Evolutionary conservation across 2,329 filamentous ascomycete species (phyloP), one percentile per base, ranked within the genome.

Genomic region (Scedosporium boydii): DNA sequence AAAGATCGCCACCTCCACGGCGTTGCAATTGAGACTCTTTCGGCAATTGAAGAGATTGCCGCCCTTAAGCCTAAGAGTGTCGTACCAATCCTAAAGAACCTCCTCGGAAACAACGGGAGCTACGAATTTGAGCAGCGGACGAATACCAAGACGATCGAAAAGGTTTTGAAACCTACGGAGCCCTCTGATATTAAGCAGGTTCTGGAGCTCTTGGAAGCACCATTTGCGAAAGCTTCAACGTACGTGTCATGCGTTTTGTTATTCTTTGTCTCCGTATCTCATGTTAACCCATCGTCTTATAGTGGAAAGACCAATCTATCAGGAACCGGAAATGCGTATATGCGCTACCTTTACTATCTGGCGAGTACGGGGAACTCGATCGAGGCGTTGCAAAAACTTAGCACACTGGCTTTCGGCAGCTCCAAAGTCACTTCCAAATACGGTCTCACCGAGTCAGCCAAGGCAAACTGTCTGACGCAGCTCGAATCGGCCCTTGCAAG

Each of bases 41-140:
- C 89, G 67, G 78, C 83, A 0, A 81, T 96, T 16, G 85, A 91
- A 67, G 76, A 78, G 29, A 82, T 85, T 16, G 86, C 87, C 1
- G 82, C 88, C 63, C 76, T 80, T 4, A 78, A 88, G 6, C 84
- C 87, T 0, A 76, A 77, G 6, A 78, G 87, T 23, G 79, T 90
- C 1, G 73, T 81, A 3, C 77, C 81, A 1, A 77, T 93, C 5
- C 75, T 95, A 14, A 78, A 81, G 48, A 83, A 84, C 27, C 76
- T 97, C 18, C 81, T 95, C 56, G 83, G 85, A 46, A 83, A 85
- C 60, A 78, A 87, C 64, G 90, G 90, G 1, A 82, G 82, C 2
- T 86, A 91, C 67, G 90, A 89, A 70, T 93, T 98, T 69, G 95
- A 98, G 70, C 87, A 90, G 66, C 80, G 89, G 63, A 96, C 92